A percentile compares a stretch with the other conserved stretches of the same genome.
phyloP scores from a whole-genome alignment of 202 grass and related monocot genomes.

The Panicum virgatum region DNA sequence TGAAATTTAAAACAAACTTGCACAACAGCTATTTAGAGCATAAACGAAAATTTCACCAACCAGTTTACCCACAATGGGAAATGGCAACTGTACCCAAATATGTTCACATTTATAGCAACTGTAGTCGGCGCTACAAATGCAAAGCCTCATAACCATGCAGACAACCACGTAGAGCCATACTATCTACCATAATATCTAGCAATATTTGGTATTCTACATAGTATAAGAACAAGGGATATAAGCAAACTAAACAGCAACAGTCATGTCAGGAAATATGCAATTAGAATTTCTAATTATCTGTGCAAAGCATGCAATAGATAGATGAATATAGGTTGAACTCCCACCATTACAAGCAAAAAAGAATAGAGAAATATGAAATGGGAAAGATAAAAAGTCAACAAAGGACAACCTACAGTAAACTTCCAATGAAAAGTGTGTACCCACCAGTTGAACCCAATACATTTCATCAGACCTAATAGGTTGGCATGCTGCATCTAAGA shows the following conservation, averaged over 20 bases:
- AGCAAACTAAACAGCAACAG: not conserved
- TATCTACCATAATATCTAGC: not conserved
- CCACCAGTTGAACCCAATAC: not conserved
- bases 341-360: not conserved
- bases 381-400: not conserved
- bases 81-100: no score
- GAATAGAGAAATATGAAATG: not conserved
- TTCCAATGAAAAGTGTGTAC: not conserved
- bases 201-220: not conserved
- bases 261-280: not conserved
- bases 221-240: not conserved
- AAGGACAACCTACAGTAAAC: not conserved
- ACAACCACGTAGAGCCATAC: not conserved
- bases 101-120: not conserved
- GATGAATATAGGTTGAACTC: not conserved
- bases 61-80: not conserved
- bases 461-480: not conserved
- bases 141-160: not conserved
- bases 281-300: not conserved
- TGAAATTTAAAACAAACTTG: constrained; percentile 11
- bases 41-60: not conserved
- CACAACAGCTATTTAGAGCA: not conserved
- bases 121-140: not conserved
- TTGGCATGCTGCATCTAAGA: not conserved
- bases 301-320: not conserved